Evolutionary conservation across 306 rosid genomes (phyloP), one percentile per base, ranked within the genome.

Genomic region (Luffa aegyptiaca): DNA sequence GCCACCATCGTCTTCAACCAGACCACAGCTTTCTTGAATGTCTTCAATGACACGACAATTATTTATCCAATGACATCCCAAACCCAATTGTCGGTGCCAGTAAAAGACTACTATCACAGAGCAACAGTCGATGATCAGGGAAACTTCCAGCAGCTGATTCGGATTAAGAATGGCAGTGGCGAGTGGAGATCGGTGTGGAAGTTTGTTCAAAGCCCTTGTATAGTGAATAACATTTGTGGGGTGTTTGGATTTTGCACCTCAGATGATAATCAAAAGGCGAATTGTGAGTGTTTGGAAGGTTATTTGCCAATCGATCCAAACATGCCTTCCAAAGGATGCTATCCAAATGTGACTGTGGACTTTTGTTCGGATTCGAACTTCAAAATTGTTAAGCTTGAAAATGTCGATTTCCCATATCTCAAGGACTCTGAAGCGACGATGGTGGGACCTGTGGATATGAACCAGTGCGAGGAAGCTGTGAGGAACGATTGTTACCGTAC

Each of bases 241-340:
- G 83, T 75, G 11, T 80, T 77, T 81, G 85, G 90, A 0, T 81
- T 83, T 83, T 87, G 88, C 82, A 79, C 76, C 41, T 36, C 83
- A 53, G n/a, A 53, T 78, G 86, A 82, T 52, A 61, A 77, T 31
- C 14, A 42, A 8, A 51, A 12, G 3, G 48, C 63, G 49, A 75
- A 4, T 20, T 87, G 88, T 42, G 14, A n/a, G 10, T 87, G 86
- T 36, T 83, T 87, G 64, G 84, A 85, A 10, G 90, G 90, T 1
- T 83, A 78, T 77, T 45, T 41, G 33, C 82, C 79, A 1, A 80
- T 59, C 1, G 85, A 87, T 81, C 83, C 86, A 66, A 26, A 9
- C 74, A 66, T 5, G 37, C 86, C 88, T 26, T 84, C 83, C 52
- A 87, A 81, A 81, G 90, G 90, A 9, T 84, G 90, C 62, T 81